Percentiles rank a stretch among this genome's conserved stretches.
Conservation (phyloP, 129 eudicot species). For the Oenanthe sinensis region DNA sequence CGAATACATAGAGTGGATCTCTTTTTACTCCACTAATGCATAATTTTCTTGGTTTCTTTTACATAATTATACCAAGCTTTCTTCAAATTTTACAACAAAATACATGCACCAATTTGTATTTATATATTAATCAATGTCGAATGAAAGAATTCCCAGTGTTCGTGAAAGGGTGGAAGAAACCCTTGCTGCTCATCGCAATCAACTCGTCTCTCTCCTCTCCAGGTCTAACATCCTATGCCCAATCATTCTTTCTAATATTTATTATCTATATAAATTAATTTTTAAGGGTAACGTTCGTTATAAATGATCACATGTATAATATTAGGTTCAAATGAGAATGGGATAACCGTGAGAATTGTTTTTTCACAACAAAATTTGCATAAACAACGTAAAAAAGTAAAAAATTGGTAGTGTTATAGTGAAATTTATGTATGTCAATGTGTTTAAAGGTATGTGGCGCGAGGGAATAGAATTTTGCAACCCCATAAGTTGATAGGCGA, state of each 20-base stretch:
- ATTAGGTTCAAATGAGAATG: not conserved
- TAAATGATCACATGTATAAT: not conserved
- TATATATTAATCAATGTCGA: constrained; percentile 32
- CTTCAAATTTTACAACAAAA: not conserved
- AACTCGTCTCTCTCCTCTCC: constrained; percentile 84
- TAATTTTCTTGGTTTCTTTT: not conserved
- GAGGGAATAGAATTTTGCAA: constrained; percentile 87
- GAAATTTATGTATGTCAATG: not conserved
- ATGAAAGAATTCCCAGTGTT: constrained; percentile 49
- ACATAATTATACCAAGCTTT: not conserved
- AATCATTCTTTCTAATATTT: not conserved
- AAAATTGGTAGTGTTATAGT: not conserved
- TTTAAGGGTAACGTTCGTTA: not conserved
- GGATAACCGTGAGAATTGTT: not conserved
- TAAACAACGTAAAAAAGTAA: not conserved
- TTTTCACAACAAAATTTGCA: not conserved
- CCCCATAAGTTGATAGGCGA: constrained; percentile 81
- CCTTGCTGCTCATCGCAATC: constrained; percentile 76
- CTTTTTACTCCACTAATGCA: not conserved
- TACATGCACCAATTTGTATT: not conserved
- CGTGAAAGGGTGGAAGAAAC: constrained; percentile 84
- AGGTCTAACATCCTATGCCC: constrained; percentile 27
- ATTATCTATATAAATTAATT: not conserved
- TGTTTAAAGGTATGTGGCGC: constrained; percentile 67
- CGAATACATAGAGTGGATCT: constrained; percentile 1